Evolutionary conservation across 2,329 filamentous ascomycete species (phyloP).

Genomic region (Ophiostoma triangulosporum): DNA sequence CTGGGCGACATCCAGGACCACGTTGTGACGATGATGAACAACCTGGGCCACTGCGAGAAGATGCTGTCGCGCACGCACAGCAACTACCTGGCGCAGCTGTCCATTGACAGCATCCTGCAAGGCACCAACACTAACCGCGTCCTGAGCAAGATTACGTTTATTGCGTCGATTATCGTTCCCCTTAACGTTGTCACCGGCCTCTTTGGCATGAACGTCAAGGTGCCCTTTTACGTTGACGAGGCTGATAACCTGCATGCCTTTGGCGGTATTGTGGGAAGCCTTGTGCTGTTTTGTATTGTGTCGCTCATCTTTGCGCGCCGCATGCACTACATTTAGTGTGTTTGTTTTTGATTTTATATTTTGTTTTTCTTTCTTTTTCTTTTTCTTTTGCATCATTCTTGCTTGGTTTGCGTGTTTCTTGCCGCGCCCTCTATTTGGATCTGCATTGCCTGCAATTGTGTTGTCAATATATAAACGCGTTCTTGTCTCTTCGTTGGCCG

Average conservation of each 20-base stretch:
- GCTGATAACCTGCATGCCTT: slow-evolving; percentile 41
- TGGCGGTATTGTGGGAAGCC: slow-evolving; percentile 34
- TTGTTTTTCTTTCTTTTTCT: not conserved
- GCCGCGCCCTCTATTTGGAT: too few species aligned
- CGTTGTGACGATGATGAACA: slow-evolving; percentile 98
- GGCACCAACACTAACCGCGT: slow-evolving; percentile 81
- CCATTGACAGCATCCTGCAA: slow-evolving; percentile 78
- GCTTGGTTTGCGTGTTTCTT: too few species aligned
- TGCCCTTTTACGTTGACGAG: slow-evolving; percentile 44
- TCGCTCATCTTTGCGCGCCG: slow-evolving; percentile 33
- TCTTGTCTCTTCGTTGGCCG: too few species aligned
- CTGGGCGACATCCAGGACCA: slow-evolving; percentile 97
- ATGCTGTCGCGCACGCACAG: slow-evolving; percentile 88
- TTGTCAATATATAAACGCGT: too few species aligned
- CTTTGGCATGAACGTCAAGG: slow-evolving; percentile 76
- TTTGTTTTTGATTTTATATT: not conserved
- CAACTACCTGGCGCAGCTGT: slow-evolving; percentile 92
- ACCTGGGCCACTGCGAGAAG: slow-evolving; percentile 90
- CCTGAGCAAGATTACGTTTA: slow-evolving; percentile 85
- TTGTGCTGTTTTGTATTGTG: slow-evolving; percentile 38
- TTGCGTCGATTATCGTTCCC: slow-evolving; percentile 91
- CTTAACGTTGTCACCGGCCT: slow-evolving; percentile 82
- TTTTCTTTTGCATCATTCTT: not conserved
- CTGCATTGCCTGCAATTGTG: too few species aligned
- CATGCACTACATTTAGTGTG: slow-evolving; percentile 30